phyloP scores from a whole-genome alignment of 805 yeast genomes.

The Candida anglica region DNA sequence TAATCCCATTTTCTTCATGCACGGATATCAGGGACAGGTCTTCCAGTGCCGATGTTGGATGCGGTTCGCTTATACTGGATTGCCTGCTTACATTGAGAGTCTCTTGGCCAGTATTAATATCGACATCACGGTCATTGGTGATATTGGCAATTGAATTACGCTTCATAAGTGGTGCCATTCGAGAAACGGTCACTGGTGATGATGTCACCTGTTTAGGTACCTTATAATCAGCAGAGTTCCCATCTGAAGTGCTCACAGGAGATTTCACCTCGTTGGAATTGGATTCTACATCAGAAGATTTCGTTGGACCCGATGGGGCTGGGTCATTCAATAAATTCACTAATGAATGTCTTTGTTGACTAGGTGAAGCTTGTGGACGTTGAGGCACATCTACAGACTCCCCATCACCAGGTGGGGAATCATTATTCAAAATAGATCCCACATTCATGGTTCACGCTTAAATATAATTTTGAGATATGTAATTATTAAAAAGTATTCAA shows the following conservation, averaged over 20 bases:
- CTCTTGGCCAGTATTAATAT: constrained; percentile 30
- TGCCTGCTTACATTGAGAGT: constrained; percentile 27
- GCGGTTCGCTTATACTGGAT: constrained; percentile 7
- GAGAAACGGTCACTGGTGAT: constrained; percentile 1
- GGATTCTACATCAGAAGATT: neutral
- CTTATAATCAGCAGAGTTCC: neutral
- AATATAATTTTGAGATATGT: no score
- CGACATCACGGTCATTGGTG: constrained; percentile 46
- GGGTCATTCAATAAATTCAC: constrained; percentile 24
- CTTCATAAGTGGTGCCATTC: constrained; percentile 4
- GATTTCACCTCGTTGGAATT: neutral
- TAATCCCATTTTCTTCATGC: neutral
- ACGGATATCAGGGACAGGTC: no score
- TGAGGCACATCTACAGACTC: constrained; percentile 3
- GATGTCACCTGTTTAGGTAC: constrained; percentile 1
- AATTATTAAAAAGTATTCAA: neutral
- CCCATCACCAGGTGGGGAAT: constrained; percentile 23
- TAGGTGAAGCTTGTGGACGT: no score
- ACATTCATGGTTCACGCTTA: constrained; percentile 30
- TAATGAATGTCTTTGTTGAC: constrained; percentile 25
- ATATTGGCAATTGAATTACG: constrained; percentile 22
- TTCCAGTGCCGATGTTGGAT: no score
- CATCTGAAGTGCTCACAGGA: neutral
- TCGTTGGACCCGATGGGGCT: constrained; percentile 1
- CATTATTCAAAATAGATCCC: constrained; percentile 34